phyloP scores from a whole-genome alignment of 2,329 filamentous ascomycete genomes.

The Colletotrichum sp. region DNA sequence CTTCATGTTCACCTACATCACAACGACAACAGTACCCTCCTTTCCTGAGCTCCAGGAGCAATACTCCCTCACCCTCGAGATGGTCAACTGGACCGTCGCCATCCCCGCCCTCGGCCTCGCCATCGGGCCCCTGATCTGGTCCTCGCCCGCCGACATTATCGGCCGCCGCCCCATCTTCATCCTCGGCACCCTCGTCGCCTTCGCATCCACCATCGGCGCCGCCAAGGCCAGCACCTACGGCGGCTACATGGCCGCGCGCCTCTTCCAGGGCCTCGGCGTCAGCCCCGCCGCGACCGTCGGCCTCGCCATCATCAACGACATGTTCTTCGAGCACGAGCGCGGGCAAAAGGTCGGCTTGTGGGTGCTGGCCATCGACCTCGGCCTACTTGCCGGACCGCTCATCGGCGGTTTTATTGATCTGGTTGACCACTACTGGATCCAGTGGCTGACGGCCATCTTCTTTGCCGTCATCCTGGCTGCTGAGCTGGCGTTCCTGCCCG shows the following conservation, averaged over 20 bases:
- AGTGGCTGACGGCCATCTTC: constrained; percentile 59
- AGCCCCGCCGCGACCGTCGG: constrained; percentile 60
- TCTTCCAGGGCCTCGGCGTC: constrained; percentile 63
- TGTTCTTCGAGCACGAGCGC: constrained; percentile 62
- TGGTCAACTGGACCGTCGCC: constrained; percentile 61
- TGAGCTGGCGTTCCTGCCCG: constrained; percentile 55
- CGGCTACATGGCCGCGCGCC: constrained; percentile 62
- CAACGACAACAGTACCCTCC: constrained; percentile 60
- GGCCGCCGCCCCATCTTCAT: constrained; percentile 57
- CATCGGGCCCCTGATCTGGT: constrained; percentile 55
- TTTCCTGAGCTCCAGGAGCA: constrained; percentile 53
- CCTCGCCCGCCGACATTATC: constrained; percentile 53
- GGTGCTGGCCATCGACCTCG: constrained; percentile 60
- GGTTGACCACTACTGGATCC: constrained; percentile 53
- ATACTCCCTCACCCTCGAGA: constrained; percentile 47
- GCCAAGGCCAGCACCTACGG: constrained; percentile 40
- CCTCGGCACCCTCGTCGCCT: constrained; percentile 36
- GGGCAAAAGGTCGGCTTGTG: constrained; percentile 61
- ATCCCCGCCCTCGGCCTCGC: constrained; percentile 55
- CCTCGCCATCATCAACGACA: constrained; percentile 57
- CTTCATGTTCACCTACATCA: constrained; percentile 64
- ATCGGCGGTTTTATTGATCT: constrained; percentile 57
- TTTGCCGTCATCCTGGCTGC: constrained; percentile 52
- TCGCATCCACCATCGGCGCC: constrained; percentile 36
- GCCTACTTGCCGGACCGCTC: constrained; percentile 47